These are phyloP conservation scores for Clausena lansium DNA, from an alignment of 345 rosid species.

Conservation along the genomic window DNA sequence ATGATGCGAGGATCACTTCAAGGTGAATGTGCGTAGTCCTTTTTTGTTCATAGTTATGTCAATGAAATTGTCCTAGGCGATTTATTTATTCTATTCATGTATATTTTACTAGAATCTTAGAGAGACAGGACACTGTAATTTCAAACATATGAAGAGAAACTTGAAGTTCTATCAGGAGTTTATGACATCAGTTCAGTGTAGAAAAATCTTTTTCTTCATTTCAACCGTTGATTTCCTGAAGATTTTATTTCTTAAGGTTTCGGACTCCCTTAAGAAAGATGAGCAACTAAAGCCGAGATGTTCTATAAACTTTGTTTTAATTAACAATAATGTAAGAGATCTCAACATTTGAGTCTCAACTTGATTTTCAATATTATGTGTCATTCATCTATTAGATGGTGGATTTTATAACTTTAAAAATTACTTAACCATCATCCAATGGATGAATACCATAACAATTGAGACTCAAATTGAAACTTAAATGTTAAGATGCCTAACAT, in stretches of 20 bases:
- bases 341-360: no score
- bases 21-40: not conserved
- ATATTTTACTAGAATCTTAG: conserved; percentile 7
- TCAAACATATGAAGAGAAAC: not conserved
- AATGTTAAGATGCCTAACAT: no score
- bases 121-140: not conserved
- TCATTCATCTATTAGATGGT: no score
- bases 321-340: no score
- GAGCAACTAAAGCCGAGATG: not conserved
- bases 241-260: not conserved
- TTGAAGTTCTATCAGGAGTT: not conserved
- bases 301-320: not conserved
- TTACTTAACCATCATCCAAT: no score
- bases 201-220: not conserved
- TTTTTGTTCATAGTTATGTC: conserved; percentile 10
- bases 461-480: no score
- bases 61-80: conserved; percentile 8
- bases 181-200: not conserved
- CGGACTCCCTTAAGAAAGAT: not conserved
- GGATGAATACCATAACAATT: no score
- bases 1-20: not conserved
- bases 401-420: no score
- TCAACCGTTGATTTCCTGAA: not conserved
- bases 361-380: no score
- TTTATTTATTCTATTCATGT: conserved; percentile 35